Base-by-base conservation (phyloP, 176 grass and related monocot species). In the Dactylis glomerata region DNA sequence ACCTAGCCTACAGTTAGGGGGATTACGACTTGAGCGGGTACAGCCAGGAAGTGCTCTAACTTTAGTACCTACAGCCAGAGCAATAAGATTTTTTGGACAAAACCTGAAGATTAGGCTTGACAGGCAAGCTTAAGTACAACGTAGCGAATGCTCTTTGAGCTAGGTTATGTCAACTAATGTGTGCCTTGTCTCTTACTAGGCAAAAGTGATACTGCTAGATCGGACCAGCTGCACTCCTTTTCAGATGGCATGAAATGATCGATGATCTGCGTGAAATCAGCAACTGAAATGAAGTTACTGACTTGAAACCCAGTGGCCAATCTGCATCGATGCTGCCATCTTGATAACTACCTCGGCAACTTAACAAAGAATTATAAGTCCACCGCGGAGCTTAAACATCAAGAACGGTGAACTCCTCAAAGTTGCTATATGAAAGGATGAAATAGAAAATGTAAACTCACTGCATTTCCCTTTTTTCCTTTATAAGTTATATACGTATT, bases 401-500 rank as follows among this genome's bases (percentile, higher is more conserved):
- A 34, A 72, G 80, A 79, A 50, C 74, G 49, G n/a, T 75, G 16
- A 51, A 73, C 45, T 49, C 41, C 57, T 80, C 30, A 50, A 90
- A 42, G 7, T 68, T 61, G 75, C 14, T 76, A 68, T 61, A 83
- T 23, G 55, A 17, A 75, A 87, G 75, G 28, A 87, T 41, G 17
- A 68, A 69, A 84, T 23, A 51, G 20, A 66, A 52, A 67, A 69
- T 76, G 85, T 15, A 80, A 81, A 74, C 75, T 51, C 75, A 87
- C 61, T 26, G 40, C 37, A 75, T 87, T 76, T 81, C 72, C 75
- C 38, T 36, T 87, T 49, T 76, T 83, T 79, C 47, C 58, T 84
- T 83, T 83, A 65, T 91, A 87, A 50, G 81, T 87, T 80, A 80
- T 82, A 81, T 82, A n/a, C n/a, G 55, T 5, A 76, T 69, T 84